Evolutionary conservation across 2,329 filamentous ascomycete species (phyloP).

Genomic region (Trichothecium sympodiale): DNA sequence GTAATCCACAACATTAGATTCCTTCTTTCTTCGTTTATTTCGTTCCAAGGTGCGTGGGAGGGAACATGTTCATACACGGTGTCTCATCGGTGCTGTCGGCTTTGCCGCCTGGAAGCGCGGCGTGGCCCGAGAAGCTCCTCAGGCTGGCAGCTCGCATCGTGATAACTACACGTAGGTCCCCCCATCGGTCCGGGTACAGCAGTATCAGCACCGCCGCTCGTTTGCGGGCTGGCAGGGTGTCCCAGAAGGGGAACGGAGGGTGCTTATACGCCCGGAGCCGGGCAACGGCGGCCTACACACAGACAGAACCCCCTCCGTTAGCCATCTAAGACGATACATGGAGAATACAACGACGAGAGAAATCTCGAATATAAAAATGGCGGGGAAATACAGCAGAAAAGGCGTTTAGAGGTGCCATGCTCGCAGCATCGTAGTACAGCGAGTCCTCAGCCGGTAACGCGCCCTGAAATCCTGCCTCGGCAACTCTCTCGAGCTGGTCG

Average conservation of each 20-base stretch:
- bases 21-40: neutral
- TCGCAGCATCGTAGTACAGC: constrained; percentile 45
- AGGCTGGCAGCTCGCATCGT: constrained; percentile 56
- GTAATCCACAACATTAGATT: neutral
- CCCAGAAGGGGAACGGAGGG: constrained; percentile 51
- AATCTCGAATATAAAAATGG: neutral
- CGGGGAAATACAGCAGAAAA: constrained; percentile 45
- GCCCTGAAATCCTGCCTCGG: neutral
- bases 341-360: neutral
- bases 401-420: constrained; percentile 45
- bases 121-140: constrained; percentile 69
- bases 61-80: constrained; percentile 39
- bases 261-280: constrained; percentile 50
- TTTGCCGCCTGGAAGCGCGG: constrained; percentile 74
- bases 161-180: constrained; percentile 63
- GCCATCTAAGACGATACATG: no score
- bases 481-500: neutral
- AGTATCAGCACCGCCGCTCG: constrained; percentile 82
- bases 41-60: no score
- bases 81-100: constrained; percentile 47
- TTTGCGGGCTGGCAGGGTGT: constrained; percentile 48
- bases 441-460: constrained; percentile 18
- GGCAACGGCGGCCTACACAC: constrained; percentile 44
- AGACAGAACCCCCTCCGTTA: no score
- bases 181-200: constrained; percentile 72